These are phyloP conservation scores for Filosporella fistucella DNA, from an alignment of 495 filamentous ascomycete genomes.

Conservation along the genomic window DNA sequence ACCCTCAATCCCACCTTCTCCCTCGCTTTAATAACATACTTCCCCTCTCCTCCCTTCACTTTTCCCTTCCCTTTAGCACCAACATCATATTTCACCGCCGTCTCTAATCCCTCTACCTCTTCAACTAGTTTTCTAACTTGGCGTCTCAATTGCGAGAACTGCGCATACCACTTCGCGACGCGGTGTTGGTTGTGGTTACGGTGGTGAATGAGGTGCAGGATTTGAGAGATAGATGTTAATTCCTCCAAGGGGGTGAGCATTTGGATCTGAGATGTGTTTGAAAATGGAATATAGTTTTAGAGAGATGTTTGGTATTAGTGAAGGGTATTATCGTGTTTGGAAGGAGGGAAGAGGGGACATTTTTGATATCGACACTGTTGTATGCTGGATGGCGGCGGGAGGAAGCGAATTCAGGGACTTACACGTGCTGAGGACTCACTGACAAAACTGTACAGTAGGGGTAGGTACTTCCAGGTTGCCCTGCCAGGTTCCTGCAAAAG, in stretches of 20 bases:
- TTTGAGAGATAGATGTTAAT: conserved; percentile 23
- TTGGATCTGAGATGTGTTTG: no score
- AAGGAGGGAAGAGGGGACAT: no score
- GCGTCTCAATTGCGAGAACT: conserved; percentile 62
- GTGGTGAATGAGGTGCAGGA: conserved; percentile 64
- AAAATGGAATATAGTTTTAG: no score
- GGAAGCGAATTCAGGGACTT: no score
- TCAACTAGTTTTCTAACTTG: conserved; percentile 46
- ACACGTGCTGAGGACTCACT: no score
- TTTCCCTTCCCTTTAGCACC: not conserved
- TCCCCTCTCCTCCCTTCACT: conserved; percentile 6
- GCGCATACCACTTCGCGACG: conserved; percentile 67
- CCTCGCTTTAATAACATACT: conserved; percentile 10
- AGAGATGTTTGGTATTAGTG: no score
- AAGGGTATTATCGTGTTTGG: no score
- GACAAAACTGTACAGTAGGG: no score
- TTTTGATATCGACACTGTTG: no score
- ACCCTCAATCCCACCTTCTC: conserved; percentile 14
- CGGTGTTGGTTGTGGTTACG: conserved; percentile 83
- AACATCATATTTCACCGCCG: conserved; percentile 2
- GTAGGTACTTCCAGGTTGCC: no score
- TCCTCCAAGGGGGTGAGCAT: not conserved
- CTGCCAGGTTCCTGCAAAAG: no score
- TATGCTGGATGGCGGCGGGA: no score
- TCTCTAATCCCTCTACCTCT: conserved; percentile 29